A percentile compares a stretch with the other conserved stretches of the same genome.
phyloP scores from a whole-genome alignment of 2,329 filamentous ascomycete genomes.

The Bimuria novae-zelandiae region DNA sequence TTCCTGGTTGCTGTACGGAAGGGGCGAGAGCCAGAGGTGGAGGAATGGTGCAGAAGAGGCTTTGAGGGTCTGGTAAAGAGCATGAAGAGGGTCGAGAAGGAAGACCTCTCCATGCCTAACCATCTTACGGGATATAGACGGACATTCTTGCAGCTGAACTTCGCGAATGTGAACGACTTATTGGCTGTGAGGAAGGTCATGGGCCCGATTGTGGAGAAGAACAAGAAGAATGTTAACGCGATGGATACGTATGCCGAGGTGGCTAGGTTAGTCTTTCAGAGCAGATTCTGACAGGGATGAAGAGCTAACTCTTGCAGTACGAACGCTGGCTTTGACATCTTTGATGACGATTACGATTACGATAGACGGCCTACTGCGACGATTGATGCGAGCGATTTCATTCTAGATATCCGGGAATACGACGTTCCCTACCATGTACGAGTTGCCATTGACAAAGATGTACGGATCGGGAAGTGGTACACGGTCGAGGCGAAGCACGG shows the following conservation, averaged over 20 bases:
- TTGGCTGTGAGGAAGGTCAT: conserved; percentile 83
- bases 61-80: conserved; percentile 82
- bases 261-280: conserved; percentile 66
- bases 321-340: conserved; percentile 88
- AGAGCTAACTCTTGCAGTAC: conserved; percentile 53
- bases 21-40: conserved; percentile 87
- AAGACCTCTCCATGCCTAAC: conserved; percentile 93
- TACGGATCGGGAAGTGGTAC: conserved; percentile 97
- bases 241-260: conserved; percentile 99
- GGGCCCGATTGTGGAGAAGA: conserved; percentile 91
- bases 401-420: conserved; percentile 98
- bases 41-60: conserved; percentile 85
- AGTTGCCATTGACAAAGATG: conserved; percentile 97
- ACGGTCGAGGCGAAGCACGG: conserved; percentile 93
- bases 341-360: conserved; percentile 86
- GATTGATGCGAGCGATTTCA: conserved; percentile 91
- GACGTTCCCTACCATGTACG: conserved; percentile 99
- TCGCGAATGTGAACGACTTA: conserved; percentile 85
- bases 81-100: conserved; percentile 80
- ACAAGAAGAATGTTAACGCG: conserved; percentile 92
- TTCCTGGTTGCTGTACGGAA: conserved; percentile 90
- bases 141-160: conserved; percentile 84
- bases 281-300: conserved; percentile 4
- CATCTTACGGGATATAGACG: conserved; percentile 89
- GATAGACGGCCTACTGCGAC: conserved; percentile 79